A percentile compares a stretch with the other conserved stretches of the same genome.
phyloP scores from a whole-genome alignment of 1,139 yeast species.

The Yamadazyma oceani region DNA sequence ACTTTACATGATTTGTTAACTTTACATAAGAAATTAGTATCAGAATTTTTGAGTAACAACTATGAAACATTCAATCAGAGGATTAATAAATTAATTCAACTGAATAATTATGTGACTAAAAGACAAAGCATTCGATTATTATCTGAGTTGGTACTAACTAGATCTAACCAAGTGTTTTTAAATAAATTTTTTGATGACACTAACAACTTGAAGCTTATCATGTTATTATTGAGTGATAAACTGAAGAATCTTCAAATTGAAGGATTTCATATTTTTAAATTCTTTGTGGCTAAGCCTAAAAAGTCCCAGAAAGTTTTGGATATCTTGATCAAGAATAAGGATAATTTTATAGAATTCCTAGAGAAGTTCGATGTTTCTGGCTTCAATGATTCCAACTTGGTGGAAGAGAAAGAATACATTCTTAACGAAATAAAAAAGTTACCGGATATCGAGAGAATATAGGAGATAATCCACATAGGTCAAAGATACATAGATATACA shows the following conservation, averaged over 20 bases:
- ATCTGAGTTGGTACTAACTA: conserved; percentile 70
- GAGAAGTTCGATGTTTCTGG: conserved; percentile 63
- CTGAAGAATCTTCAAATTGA: conserved; percentile 87
- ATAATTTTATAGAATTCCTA: conserved; percentile 69
- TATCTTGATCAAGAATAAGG: conserved; percentile 78
- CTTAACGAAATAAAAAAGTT: conserved; percentile 70
- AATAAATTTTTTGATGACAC: conserved; percentile 77
- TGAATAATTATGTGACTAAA: conserved; percentile 85
- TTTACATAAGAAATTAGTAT: conserved; percentile 63
- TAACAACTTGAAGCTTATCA: conserved; percentile 77
- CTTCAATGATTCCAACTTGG: conserved; percentile 64
- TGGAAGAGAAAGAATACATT: conserved; percentile 81
- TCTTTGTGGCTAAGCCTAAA: conserved; percentile 91
- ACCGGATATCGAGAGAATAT: conserved; percentile 42
- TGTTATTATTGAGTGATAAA: conserved; percentile 84
- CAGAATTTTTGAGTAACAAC: conserved; percentile 64
- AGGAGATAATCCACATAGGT: not conserved
- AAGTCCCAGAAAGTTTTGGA: conserved; percentile 79
- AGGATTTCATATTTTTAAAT: conserved; percentile 90
- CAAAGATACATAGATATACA: too few relatives aligned
- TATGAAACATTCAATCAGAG: conserved; percentile 55
- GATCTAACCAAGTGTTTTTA: conserved; percentile 73
- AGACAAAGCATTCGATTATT: conserved; percentile 84
- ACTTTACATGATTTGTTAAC: conserved; percentile 72
- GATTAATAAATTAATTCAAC: conserved; percentile 69